Evolutionary conservation across 371 early-diverging fungal species (phyloP).

Genomic region (Mortierella sp.): DNA sequence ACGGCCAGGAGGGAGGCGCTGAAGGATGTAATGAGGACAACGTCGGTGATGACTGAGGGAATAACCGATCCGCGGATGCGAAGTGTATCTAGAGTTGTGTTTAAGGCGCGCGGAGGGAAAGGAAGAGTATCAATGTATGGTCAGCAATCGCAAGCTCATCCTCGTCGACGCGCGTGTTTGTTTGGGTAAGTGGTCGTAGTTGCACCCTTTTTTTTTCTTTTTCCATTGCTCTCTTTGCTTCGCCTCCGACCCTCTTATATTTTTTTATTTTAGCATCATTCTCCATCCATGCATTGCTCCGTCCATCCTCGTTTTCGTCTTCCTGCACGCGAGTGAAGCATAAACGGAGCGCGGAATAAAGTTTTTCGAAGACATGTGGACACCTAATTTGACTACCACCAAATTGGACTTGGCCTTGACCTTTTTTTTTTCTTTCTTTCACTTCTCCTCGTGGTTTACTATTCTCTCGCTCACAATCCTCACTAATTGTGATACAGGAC

Average conservation of each 20-base stretch:
- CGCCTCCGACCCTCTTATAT: too few relatives aligned
- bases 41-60: constrained; percentile 41
- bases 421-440: background rate
- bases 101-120: background rate
- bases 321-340: constrained; percentile 3
- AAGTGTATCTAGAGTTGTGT: constrained; percentile 33
- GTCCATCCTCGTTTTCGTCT: background rate
- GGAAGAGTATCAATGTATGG: background rate
- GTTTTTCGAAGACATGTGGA: constrained; percentile 4
- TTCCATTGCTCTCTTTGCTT: too few relatives aligned
- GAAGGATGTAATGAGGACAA: constrained; percentile 33
- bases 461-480: background rate
- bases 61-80: constrained; percentile 55
- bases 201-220: background rate
- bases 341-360: background rate
- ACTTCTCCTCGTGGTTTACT: background rate
- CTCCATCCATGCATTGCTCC: too few relatives aligned
- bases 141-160: too few relatives aligned
- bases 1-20: constrained; percentile 20
- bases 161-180: background rate
- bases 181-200: background rate
- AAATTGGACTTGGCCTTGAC: background rate
- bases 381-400: background rate
- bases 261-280: background rate
- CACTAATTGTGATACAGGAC: background rate